These are phyloP conservation scores for Hypoxylon lienhwacheense DNA, from an alignment of 495 filamentous ascomycete genomes.

Conservation along the genomic window DNA sequence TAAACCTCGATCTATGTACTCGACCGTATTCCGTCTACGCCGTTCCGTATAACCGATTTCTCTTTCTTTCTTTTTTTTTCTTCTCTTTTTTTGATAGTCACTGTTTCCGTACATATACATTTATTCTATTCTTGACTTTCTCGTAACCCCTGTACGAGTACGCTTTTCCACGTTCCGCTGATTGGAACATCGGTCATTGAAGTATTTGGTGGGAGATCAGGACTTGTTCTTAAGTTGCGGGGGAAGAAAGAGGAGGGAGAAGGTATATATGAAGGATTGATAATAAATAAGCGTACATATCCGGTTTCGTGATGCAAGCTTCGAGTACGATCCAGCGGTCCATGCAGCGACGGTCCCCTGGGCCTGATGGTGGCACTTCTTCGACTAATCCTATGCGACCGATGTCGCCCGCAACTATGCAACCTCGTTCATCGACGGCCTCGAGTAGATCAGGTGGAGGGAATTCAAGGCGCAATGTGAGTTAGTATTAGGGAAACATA, in stretches of 20 bases:
- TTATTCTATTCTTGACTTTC: no score
- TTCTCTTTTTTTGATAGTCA: constrained; percentile 1
- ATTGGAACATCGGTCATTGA: no score
- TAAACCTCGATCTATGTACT: constrained; percentile 2
- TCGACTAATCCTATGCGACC: constrained; percentile 67
- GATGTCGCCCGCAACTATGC: constrained; percentile 69
- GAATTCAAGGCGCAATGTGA: constrained; percentile 56
- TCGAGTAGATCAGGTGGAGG: constrained; percentile 44
- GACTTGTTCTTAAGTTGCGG: constrained; percentile 4
- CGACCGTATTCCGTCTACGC: constrained; percentile 10
- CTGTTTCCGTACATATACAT: no score
- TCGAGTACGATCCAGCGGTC: constrained; percentile 44
- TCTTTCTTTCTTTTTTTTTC: constrained; percentile 1
- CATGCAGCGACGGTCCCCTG: constrained; percentile 55
- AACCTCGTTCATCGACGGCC: constrained; percentile 50
- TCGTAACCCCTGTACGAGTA: no score
- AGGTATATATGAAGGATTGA: constrained; percentile 17
- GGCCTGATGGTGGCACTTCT: constrained; percentile 45
- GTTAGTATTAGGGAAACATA: no score
- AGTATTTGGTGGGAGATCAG: constrained; percentile 6
- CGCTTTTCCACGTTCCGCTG: no score
- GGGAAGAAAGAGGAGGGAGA: constrained; percentile 21
- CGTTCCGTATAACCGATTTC: constrained; percentile 4
- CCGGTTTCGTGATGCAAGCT: constrained; percentile 43
- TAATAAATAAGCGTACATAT: constrained; percentile 1